phyloP scores from a whole-genome alignment of 768 basidiomycete genomes.

The Kockovaella imperatae region DNA sequence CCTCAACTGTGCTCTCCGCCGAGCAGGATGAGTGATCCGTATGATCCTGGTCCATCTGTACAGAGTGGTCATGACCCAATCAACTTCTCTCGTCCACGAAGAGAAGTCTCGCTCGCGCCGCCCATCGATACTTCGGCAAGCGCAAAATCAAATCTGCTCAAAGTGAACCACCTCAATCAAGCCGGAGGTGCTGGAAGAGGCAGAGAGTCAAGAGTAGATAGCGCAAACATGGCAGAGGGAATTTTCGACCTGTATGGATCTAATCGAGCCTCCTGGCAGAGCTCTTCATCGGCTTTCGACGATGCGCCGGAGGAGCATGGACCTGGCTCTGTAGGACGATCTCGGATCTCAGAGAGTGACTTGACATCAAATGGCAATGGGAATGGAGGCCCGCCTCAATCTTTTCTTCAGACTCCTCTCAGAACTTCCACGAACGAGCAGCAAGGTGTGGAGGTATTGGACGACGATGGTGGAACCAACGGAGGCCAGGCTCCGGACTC shows the following conservation, averaged over 20 bases:
- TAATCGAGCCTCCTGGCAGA: slow-evolving; percentile 1
- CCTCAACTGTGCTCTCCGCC: no score
- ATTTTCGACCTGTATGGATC: slow-evolving; percentile 30
- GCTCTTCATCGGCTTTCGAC: slow-evolving; percentile 3
- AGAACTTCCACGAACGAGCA: background rate
- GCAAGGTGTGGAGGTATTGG: background rate
- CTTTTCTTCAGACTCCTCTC: background rate
- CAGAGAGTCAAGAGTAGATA: slow-evolving; percentile 21
- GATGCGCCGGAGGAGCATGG: background rate
- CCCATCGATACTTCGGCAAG: no score
- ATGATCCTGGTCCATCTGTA: no score
- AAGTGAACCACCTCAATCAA: no score
- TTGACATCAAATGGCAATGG: background rate
- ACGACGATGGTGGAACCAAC: background rate
- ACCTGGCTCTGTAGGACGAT: background rate
- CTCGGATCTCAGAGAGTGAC: background rate
- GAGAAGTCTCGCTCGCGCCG: no score
- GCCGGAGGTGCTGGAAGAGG: no score
- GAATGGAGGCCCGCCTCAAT: background rate
- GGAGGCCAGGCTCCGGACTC: background rate
- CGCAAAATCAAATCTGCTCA: no score
- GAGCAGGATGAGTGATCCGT: no score
- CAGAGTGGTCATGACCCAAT: no score
- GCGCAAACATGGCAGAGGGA: slow-evolving; percentile 22
- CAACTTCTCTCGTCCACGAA: no score